A percentile compares a stretch with the other conserved stretches of the same genome.
These are phyloP conservation scores for Hanseniaspora guilliermondii DNA, from an alignment of 805 yeast species.

Conservation along the genomic window DNA sequence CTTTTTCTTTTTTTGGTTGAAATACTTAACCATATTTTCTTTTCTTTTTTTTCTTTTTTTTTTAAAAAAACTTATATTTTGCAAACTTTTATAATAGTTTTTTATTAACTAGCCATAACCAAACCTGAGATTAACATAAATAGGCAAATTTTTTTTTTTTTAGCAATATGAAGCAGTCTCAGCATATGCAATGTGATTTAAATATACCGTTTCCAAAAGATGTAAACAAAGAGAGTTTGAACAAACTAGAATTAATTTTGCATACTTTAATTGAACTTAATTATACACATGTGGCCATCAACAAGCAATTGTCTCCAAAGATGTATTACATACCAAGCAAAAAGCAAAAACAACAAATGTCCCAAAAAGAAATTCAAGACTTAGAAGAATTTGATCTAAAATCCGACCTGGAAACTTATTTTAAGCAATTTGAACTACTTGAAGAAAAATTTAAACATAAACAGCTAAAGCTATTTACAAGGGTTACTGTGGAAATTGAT, in stretches of 20 bases:
- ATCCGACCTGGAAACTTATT: conserved; percentile 4
- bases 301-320: conserved; percentile 44
- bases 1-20: no score
- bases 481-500: conserved; percentile 64
- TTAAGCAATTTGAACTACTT: conserved; percentile 16
- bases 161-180: background rate
- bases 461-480: conserved; percentile 42
- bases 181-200: conserved; percentile 45
- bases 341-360: conserved; percentile 30
- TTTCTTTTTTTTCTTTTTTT: no score
- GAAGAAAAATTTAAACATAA: conserved; percentile 27
- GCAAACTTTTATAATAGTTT: no score
- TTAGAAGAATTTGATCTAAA: background rate
- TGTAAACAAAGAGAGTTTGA: conserved; percentile 29
- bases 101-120: no score
- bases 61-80: no score
- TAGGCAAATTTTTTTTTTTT: no score
- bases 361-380: conserved; percentile 18
- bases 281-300: conserved; percentile 66
- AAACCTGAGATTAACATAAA: no score
- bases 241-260: conserved; percentile 37
- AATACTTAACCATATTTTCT: no score
- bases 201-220: conserved; percentile 63
- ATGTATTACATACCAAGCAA: conserved; percentile 43
- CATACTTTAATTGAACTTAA: conserved; percentile 48